Conservation (phyloP, 2,329 filamentous ascomycete species). For the Sordariomycetes sp. region DNA sequence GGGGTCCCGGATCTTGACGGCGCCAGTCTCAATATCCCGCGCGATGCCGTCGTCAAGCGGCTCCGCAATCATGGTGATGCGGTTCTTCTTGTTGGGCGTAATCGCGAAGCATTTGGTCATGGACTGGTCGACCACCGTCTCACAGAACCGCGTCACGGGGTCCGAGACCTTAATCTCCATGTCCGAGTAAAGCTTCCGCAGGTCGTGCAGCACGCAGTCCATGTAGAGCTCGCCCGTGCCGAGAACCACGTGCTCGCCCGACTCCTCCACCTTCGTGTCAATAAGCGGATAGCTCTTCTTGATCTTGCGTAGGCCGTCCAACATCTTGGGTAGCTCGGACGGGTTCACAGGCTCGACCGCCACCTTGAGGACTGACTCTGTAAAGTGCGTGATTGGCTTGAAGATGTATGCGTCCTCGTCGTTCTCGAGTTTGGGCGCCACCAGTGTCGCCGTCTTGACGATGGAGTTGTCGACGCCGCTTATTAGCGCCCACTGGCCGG, state of each 20-base stretch:
- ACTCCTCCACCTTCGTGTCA: constrained; percentile 95
- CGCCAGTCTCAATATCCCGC: constrained; percentile 83
- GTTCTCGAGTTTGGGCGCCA: constrained; percentile 67
- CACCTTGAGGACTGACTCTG: constrained; percentile 94
- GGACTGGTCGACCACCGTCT: constrained; percentile 94
- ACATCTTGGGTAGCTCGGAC: constrained; percentile 95
- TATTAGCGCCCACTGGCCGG: constrained; percentile 86
- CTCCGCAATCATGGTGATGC: constrained; percentile 96
- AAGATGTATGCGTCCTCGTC: constrained; percentile 94
- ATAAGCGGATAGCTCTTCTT: constrained; percentile 97
- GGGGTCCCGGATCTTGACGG: constrained; percentile 84
- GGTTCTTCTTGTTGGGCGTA: constrained; percentile 99
- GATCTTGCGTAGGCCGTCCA: constrained; percentile 89
- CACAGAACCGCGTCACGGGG: constrained; percentile 92
- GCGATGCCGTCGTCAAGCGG: constrained; percentile 91
- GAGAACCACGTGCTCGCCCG: constrained; percentile 87
- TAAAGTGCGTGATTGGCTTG: constrained; percentile 84
- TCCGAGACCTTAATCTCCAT: constrained; percentile 99
- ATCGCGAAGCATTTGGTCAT: constrained; percentile 96
- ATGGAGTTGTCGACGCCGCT: constrained; percentile 95
- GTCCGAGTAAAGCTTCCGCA: constrained; percentile 86
- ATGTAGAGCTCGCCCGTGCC: constrained; percentile 98
- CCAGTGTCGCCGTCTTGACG: constrained; percentile 88
- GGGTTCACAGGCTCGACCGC: constrained; percentile 97
- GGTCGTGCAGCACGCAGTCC: constrained; percentile 94